Evolutionary conservation across 306 rosid genomes (phyloP), one percentile per base, ranked within the genome.

Genomic region (Echinosophora koreensis): DNA sequence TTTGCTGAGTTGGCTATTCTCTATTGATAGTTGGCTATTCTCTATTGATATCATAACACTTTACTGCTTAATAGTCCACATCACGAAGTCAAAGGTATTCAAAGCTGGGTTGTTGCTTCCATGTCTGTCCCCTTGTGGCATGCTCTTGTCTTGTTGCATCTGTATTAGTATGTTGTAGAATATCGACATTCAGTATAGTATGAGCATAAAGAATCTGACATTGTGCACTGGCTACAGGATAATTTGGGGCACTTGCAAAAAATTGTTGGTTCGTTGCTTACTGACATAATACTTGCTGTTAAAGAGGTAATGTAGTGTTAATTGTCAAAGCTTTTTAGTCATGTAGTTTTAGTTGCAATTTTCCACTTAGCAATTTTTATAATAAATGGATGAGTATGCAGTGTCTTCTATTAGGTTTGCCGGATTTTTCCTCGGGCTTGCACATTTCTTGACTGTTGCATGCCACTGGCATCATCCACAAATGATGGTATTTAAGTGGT

Each of bases 201-300:
- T 66, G 49, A 15, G 16, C 51, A 51, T 47, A 22, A 22, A 46
- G 34, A 72, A 77, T 80, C 18, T 81, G 76, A 77, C 68, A 42
- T 30, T 28, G 4, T 63, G 68, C 17, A 10, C 14, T 73, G 37
- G 71, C 27, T 27, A 27, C 83, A 85, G 84, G 86, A 74, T 51
- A 71, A 74, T 63, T 14, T 79, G 77, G 75, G 15, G 78, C 39
- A 8, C 49, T 57, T 84, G 81, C 73, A 12, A 39, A 66, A 69
- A 44, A 61, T 42, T 56, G n/a, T 66, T 59, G 55, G 13, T 15
- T 77, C 86, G 49, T 90, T 90, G 85, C 86, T 95, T 16, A 89
- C 92, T 0, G 97, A 95, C 85, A 95, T 92, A 59, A 84, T 92
- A 77, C 92, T 95, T 78, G 95, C 97, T 47, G 91, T 95, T 61